These are phyloP conservation scores for Phialocephala subalpina DNA, from an alignment of 2,329 filamentous ascomycete genomes.

Conservation along the genomic window DNA sequence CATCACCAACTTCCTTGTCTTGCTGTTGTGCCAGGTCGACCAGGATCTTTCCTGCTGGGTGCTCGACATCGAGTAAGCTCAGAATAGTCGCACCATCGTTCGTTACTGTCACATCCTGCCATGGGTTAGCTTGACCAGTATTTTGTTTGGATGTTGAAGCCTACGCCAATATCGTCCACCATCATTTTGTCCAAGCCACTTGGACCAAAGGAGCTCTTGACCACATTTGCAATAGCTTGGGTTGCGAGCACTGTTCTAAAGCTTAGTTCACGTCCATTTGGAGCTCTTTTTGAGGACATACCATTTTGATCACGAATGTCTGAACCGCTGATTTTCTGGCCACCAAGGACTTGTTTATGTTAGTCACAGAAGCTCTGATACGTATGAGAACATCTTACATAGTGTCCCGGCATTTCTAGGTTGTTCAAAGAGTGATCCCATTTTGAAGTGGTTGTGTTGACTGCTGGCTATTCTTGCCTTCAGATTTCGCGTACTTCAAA, in stretches of 20 bases:
- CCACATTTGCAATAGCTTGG: constrained; percentile 96
- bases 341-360: constrained; percentile 76
- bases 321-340: constrained; percentile 94
- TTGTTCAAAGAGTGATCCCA: constrained; percentile 97
- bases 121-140: constrained; percentile 32
- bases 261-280: constrained; percentile 27
- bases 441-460: constrained; percentile 50
- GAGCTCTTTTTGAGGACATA: constrained; percentile 46
- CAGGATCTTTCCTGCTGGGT: constrained; percentile 97
- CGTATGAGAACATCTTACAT: constrained; percentile 57
- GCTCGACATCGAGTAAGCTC: constrained; percentile 93
- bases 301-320: constrained; percentile 98
- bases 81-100: constrained; percentile 99
- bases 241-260: constrained; percentile 79
- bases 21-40: constrained; percentile 98
- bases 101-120: constrained; percentile 93
- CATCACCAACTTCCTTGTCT: constrained; percentile 98
- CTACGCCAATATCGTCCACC: constrained; percentile 97
- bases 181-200: constrained; percentile 99
- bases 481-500: constrained; percentile 22
- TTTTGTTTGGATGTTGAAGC: constrained; percentile 42
- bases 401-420: constrained; percentile 91
- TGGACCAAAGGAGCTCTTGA: constrained; percentile 98
- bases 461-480: constrained; percentile 24
- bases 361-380: constrained; percentile 30